A percentile compares a stretch with the other conserved stretches of the same genome.
These are phyloP conservation scores for Claviceps purpurea DNA, from an alignment of 2,329 filamentous ascomycete species.

Conservation along the genomic window DNA sequence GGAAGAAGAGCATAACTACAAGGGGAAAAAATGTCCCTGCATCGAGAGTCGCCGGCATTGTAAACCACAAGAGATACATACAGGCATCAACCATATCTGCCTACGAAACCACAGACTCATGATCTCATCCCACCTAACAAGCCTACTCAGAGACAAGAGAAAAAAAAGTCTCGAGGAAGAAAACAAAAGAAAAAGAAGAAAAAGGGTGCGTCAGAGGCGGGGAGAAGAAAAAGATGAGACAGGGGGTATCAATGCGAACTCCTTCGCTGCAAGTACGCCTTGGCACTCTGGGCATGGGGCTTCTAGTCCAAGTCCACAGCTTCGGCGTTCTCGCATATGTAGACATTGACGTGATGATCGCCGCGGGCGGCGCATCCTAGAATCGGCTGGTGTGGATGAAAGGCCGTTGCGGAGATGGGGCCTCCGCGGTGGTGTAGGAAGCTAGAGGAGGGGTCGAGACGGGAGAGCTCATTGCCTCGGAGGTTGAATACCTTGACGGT, in stretches of 20 bases:
- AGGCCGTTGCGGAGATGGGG: slow-evolving; percentile 79
- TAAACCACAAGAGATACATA: too few relatives aligned
- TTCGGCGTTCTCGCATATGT: slow-evolving; percentile 49
- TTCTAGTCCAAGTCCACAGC: slow-evolving; percentile 18
- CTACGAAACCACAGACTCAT: too few relatives aligned
- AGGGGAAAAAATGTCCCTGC: too few relatives aligned
- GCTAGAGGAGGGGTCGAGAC: slow-evolving; percentile 78
- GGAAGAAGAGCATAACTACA: too few relatives aligned
- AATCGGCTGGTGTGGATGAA: slow-evolving; percentile 90
- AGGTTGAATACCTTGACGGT: slow-evolving; percentile 88
- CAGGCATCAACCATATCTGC: too few relatives aligned
- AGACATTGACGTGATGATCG: slow-evolving; percentile 84
- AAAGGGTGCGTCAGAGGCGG: not conserved
- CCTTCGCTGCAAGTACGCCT: not conserved
- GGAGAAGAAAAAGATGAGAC: not conserved
- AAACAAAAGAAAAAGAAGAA: too few relatives aligned
- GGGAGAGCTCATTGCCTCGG: slow-evolving; percentile 64
- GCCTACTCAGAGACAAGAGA: too few relatives aligned
- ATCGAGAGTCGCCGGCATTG: too few relatives aligned
- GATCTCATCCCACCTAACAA: too few relatives aligned
- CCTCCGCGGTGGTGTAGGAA: slow-evolving; percentile 70
- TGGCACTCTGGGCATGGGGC: slow-evolving; percentile 2
- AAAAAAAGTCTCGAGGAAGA: too few relatives aligned
- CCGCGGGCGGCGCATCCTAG: slow-evolving; percentile 76
- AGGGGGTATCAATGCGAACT: slow-evolving; percentile 2